Percentiles rank a stretch among this genome's conserved stretches.
Evolutionary conservation across 306 rosid genomes (phyloP).

Genomic region (Vicia villosa): DNA sequence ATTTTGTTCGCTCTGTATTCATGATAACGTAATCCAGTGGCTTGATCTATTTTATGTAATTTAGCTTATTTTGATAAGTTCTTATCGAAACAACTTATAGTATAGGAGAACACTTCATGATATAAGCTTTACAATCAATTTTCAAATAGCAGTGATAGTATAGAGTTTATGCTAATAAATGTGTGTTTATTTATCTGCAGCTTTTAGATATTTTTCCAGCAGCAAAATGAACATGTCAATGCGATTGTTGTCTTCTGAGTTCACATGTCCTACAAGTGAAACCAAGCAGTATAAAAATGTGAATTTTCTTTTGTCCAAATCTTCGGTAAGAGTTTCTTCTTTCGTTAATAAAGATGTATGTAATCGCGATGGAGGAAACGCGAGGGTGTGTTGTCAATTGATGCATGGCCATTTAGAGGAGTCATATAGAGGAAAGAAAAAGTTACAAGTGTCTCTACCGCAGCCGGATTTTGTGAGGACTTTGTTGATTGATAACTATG

Average conservation of each 20-base stretch:
- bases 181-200: too few species aligned
- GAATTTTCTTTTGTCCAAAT: constrained; percentile 38
- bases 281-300: constrained; percentile 37
- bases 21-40: too few species aligned
- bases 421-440: constrained; percentile 49
- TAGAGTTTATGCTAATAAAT: too few species aligned
- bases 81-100: too few species aligned
- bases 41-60: not conserved
- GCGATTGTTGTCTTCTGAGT: constrained; percentile 51
- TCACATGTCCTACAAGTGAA: constrained; percentile 50
- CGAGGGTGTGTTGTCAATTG: constrained; percentile 50
- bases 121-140: too few species aligned
- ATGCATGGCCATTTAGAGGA: constrained; percentile 57
- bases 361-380: constrained; percentile 41
- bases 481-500: constrained; percentile 95
- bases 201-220: not conserved
- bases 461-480: constrained; percentile 76
- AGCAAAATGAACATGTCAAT: constrained; percentile 50
- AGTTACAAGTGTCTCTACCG: constrained; percentile 35
- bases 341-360: constrained; percentile 46
- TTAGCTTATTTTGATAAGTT: too few species aligned
- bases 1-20: not conserved
- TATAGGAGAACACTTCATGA: too few species aligned
- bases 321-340: constrained; percentile 46
- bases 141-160: too few species aligned